Evolutionary conservation across 176 grass and related monocot genomes (phyloP).

Genomic region (Canna indica): DNA sequence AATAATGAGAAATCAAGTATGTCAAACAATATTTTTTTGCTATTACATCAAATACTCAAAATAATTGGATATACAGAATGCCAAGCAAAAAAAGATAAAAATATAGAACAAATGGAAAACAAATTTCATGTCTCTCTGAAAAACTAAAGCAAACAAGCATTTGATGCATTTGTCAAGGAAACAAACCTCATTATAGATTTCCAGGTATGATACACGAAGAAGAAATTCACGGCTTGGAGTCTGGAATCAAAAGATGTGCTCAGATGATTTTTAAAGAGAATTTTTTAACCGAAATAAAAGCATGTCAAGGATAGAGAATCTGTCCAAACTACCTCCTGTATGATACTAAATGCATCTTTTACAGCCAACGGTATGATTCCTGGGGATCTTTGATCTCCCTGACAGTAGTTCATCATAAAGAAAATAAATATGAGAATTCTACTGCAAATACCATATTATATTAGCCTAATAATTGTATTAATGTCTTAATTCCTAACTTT

Average conservation of each 20-base stretch:
- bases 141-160: background rate
- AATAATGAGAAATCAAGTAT: no score
- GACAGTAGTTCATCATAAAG: slow-evolving; percentile 27
- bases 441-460: slow-evolving; percentile 7
- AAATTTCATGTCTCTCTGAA: background rate
- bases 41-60: no score
- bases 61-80: no score
- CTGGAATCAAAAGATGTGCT: slow-evolving; percentile 34
- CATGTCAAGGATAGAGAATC: background rate
- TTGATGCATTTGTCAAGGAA: background rate
- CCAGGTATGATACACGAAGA: slow-evolving; percentile 93
- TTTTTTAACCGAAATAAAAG: background rate
- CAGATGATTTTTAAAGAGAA: slow-evolving; percentile 2
- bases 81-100: background rate
- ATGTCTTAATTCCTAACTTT: background rate
- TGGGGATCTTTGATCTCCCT: slow-evolving; percentile 99
- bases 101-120: background rate
- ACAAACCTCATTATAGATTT: slow-evolving; percentile 99
- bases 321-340: slow-evolving; percentile 76
- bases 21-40: no score
- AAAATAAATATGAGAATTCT: background rate
- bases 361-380: slow-evolving; percentile 99
- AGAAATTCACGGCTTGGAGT: slow-evolving; percentile 95
- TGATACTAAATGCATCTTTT: slow-evolving; percentile 99
- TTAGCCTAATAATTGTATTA: background rate